Evolutionary conservation across 2,329 filamentous ascomycete genomes (phyloP), one percentile per base, ranked within the genome.

Genomic region (Pseudopithomyces maydicus): DNA sequence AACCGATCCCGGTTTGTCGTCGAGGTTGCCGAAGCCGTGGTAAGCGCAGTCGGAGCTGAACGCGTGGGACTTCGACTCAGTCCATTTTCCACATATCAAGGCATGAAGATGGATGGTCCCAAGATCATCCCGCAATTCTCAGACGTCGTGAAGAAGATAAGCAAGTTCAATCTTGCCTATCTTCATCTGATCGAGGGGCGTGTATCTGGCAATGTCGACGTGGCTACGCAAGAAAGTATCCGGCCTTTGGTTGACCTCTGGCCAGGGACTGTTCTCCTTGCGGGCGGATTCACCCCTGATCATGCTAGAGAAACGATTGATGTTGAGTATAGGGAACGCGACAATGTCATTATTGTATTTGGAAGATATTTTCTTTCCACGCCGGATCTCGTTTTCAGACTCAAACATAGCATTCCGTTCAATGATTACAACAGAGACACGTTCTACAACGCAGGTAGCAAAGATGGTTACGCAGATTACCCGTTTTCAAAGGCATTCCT

Each of bases 101-200:
- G 81, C 29, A 87, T 90, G 87, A 73, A 78, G 35, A 89, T 89
- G 84, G 63, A 73, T 0, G 79, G 90, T 48, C 86, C 86, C 0
- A 46, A 45, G 10, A 85, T 86, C 0, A 66, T 84, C 12, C 82
- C 86, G 0, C 86, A 90, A 58, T 90, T 89, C 66, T 76, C 75
- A 0, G 78, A 89, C 64, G 66, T 88, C 2, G 72, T 85, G 11
- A 81, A 79, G 54, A 71, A 77, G 39, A 68, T 86, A 0, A 77
- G 80, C 2, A 11, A 15, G 15, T 6, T 46, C 23, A 32, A 46
- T 7, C 73, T 90, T 20, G 82, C 85, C 5, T 41, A 73, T 68
- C 17, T 73, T 66, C 62, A 70, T 65, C 52, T 87, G 0, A 72
- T 89, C 10, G 86, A 89, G 67, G 79, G 83, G 0, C 79, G 84